Percentiles rank a stretch among this genome's conserved stretches.
phyloP scores from a whole-genome alignment of 2,329 filamentous ascomycete genomes.

The Elsinoe necatrix region DNA sequence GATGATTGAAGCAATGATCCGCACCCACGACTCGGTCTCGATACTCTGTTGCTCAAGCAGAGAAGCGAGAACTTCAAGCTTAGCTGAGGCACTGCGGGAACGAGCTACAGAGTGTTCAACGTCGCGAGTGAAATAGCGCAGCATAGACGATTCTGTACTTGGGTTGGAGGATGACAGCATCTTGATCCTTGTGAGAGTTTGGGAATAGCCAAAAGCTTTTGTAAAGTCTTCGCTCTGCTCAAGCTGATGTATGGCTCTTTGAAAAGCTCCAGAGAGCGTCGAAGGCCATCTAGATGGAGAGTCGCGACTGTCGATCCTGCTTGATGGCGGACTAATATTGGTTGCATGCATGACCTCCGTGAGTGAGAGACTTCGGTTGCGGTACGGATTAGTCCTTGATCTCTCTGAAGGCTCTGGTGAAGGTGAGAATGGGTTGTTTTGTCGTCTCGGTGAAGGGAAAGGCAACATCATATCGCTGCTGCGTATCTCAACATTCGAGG shows the following conservation, averaged over 20 bases:
- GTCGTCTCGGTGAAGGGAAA: not conserved
- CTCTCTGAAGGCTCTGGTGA: not conserved
- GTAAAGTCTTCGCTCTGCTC: conserved; percentile 10
- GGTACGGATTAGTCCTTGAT: conserved; percentile 6
- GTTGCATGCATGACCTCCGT: conserved; percentile 5
- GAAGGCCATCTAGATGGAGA: conserved; percentile 3
- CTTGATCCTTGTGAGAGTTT: conserved; percentile 12
- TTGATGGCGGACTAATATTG: not conserved
- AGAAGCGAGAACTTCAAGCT: conserved; percentile 73
- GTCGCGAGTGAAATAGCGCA: conserved; percentile 66
- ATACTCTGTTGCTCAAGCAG: conserved; percentile 78
- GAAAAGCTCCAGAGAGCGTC: conserved; percentile 6
- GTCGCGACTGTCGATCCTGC: not conserved
- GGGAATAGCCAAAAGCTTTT: conserved; percentile 7
- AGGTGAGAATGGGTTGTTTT: conserved; percentile 13
- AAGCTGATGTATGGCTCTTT: not conserved
- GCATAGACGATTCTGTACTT: conserved; percentile 32
- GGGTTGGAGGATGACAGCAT: conserved; percentile 10
- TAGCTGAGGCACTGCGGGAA: conserved; percentile 64
- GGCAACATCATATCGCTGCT: conserved; percentile 14
- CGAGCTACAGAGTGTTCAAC: conserved; percentile 12
- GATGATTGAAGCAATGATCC: conserved; percentile 29
- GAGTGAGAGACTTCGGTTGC: conserved; percentile 4
- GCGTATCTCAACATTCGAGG: conserved; percentile 1
- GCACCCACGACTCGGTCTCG: conserved; percentile 8